phyloP scores from a whole-genome alignment of 163 green algal genomes.

The Chlamydomonas reinhardtii region DNA sequence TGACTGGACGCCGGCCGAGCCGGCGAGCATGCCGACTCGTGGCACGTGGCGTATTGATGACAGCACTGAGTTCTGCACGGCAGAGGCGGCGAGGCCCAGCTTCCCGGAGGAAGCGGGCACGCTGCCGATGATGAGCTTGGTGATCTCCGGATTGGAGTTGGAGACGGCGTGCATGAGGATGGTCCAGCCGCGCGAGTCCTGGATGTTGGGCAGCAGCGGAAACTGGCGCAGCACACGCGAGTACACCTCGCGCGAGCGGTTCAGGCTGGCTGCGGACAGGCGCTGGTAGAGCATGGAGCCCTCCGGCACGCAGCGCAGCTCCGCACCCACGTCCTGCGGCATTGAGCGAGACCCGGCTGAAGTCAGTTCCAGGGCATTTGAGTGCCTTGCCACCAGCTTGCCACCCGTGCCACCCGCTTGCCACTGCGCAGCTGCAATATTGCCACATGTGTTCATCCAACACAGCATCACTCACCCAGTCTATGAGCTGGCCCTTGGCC shows the following conservation, averaged over 20 bases:
- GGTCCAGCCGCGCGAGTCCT: conserved; percentile 62
- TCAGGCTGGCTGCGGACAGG: conserved; percentile 45
- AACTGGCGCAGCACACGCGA: conserved; percentile 46
- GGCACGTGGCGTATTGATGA: conserved; percentile 44
- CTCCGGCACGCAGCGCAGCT: conserved; percentile 58
- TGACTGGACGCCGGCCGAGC: background rate
- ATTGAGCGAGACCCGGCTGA: no score
- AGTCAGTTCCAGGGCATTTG: background rate
- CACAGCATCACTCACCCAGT: conserved; percentile 21
- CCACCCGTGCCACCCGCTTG: no score
- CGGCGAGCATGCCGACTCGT: conserved; percentile 8
- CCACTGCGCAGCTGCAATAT: no score
- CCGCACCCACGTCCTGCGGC: conserved; percentile 39
- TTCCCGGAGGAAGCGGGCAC: conserved; percentile 14
- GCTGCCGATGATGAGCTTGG: conserved; percentile 60
- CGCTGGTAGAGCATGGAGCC: conserved; percentile 64
- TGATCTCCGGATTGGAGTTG: conserved; percentile 62
- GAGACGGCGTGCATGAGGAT: conserved; percentile 63
- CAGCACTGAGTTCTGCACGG: conserved; percentile 32
- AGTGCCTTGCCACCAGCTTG: no score
- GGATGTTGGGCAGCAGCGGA: conserved; percentile 54
- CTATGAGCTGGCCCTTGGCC: conserved; percentile 52
- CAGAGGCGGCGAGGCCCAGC: conserved; percentile 51
- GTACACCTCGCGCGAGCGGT: conserved; percentile 41
- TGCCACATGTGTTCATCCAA: no score